Evolutionary conservation across 768 basidiomycete species (phyloP).

Genomic region (Pleurotus platypus): DNA sequence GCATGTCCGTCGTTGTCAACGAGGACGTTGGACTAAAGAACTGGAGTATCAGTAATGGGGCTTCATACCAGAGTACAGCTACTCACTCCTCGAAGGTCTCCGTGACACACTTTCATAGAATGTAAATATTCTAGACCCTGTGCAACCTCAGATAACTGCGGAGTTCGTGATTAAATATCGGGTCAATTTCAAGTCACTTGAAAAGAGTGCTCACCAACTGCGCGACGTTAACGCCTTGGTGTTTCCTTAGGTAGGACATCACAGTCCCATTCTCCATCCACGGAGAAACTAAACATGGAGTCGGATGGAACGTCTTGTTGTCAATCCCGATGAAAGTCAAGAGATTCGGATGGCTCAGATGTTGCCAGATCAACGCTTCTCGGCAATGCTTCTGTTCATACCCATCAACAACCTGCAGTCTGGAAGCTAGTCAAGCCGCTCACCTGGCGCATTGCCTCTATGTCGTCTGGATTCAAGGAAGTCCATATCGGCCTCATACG

Average conservation of each 20-base stretch:
- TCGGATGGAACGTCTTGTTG: neutral
- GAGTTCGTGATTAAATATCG: neutral
- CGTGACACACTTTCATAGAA: neutral
- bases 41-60: neutral
- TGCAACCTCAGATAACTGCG: constrained; percentile 1
- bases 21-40: neutral
- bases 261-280: constrained; percentile 1
- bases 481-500: neutral
- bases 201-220: neutral
- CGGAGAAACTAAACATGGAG: constrained; percentile 1
- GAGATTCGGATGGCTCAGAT: constrained; percentile 4
- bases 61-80: neutral
- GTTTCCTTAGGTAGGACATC: neutral
- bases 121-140: constrained; percentile 2
- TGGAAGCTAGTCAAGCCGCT: neutral
- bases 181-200: neutral
- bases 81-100: constrained; percentile 4
- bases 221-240: neutral
- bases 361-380: constrained; percentile 3
- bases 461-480: neutral
- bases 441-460: neutral
- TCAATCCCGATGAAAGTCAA: constrained; percentile 4
- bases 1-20: constrained; percentile 6
- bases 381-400: neutral
- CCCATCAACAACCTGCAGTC: neutral